A percentile compares a stretch with the other conserved stretches of the same genome.
These are phyloP conservation scores for Monotropa hypopitys DNA, from an alignment of 179 eudicot species.

Conservation along the genomic window DNA sequence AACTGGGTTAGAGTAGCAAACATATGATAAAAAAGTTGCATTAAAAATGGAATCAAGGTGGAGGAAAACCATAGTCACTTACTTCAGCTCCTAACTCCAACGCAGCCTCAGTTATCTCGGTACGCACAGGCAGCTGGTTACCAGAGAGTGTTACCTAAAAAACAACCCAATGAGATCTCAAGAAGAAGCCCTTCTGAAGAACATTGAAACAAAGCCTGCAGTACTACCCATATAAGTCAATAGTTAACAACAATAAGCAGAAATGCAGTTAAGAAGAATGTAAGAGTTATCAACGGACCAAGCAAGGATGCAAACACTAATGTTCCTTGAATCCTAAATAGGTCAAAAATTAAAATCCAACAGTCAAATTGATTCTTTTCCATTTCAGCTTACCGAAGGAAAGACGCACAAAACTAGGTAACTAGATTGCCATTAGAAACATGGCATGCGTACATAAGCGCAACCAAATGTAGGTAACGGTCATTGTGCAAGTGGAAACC, in stretches of 20 bases:
- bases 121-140: slow-evolving; percentile 88
- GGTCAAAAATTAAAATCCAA: not conserved
- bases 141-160: slow-evolving; percentile 80
- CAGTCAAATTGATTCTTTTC: not conserved
- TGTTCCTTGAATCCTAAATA: not conserved
- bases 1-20: not conserved
- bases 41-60: not conserved
- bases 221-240: not conserved
- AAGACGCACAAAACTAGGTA: not conserved
- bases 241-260: not conserved
- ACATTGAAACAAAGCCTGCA: not conserved
- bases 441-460: not conserved
- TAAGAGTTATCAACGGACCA: not conserved
- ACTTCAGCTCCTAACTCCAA: slow-evolving; percentile 86
- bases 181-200: not conserved
- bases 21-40: not conserved
- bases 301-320: not conserved
- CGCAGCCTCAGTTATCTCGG: slow-evolving; percentile 93
- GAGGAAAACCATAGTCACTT: slow-evolving; percentile 14
- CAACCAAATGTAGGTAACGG: not conserved
- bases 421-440: not conserved
- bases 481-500: not conserved
- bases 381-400: not conserved
- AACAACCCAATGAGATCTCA: slow-evolving; percentile 6
- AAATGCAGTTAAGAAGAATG: not conserved